Evolutionary conservation across 169 alveolate genomes (phyloP).

Genomic region (Eimeria zaria): DNA sequence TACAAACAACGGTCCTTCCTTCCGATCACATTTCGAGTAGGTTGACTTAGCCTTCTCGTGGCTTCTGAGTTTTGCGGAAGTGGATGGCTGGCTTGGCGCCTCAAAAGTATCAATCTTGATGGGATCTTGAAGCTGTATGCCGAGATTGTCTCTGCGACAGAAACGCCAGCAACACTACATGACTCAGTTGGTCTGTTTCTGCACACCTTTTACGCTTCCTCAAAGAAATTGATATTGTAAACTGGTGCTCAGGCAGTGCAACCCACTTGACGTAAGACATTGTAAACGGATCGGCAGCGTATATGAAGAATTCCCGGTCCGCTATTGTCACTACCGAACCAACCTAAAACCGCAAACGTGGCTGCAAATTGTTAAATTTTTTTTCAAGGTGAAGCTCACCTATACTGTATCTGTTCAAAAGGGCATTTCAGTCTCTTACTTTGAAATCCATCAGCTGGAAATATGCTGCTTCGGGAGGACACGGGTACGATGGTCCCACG

Average conservation of each 20-base stretch:
- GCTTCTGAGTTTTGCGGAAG: background rate
- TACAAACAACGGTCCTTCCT: background rate
- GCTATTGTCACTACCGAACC: slow-evolving; percentile 41
- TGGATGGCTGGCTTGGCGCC: background rate
- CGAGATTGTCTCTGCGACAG: background rate
- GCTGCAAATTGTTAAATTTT: background rate
- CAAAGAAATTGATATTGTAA: background rate
- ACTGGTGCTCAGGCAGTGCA: background rate
- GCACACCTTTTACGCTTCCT: background rate
- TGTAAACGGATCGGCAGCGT: slow-evolving; percentile 51
- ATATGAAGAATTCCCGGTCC: slow-evolving; percentile 67
- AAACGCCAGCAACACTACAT: background rate
- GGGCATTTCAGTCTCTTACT: background rate
- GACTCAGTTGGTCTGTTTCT: background rate
- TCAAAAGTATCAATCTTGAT: background rate
- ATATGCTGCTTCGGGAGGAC: slow-evolving; percentile 11
- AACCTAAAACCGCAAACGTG: background rate
- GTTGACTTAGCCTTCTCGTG: background rate
- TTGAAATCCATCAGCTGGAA: slow-evolving; percentile 23
- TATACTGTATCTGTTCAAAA: background rate
- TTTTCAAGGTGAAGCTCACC: background rate
- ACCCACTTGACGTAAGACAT: slow-evolving; percentile 36
- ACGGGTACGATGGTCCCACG: slow-evolving; percentile 42
- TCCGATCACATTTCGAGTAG: background rate
- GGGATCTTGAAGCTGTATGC: slow-evolving; percentile 34